These are phyloP conservation scores for Gynochthodes officinalis DNA, from an alignment of 257 asterid genomes.

Conservation along the genomic window DNA sequence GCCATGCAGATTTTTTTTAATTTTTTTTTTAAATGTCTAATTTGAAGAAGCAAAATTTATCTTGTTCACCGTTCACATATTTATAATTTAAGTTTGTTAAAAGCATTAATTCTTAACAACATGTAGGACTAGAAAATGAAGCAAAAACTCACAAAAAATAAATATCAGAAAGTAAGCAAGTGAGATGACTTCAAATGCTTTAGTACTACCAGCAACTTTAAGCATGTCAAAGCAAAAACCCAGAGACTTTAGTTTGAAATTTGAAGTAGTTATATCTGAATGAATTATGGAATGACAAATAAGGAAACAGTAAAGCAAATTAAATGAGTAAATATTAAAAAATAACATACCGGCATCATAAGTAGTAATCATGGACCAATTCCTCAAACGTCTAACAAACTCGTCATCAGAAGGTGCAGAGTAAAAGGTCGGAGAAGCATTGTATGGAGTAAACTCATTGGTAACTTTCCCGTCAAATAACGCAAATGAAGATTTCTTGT, in stretches of 20 bases:
- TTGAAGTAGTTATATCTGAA: neutral
- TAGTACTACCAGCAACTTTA: neutral
- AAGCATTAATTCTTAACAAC: neutral
- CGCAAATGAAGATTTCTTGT: conserved; percentile 13
- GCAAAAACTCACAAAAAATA: neutral
- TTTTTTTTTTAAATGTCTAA: neutral
- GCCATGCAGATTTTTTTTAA: too few species aligned
- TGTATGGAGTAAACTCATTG: conserved; percentile 7
- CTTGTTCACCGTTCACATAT: neutral
- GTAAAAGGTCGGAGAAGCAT: conserved; percentile 6
- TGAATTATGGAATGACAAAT: neutral
- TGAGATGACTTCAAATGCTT: neutral
- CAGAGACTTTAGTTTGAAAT: neutral
- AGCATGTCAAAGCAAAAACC: neutral
- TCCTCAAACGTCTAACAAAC: conserved; percentile 13
- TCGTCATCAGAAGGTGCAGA: neutral
- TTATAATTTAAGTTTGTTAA: neutral
- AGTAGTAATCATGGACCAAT: conserved; percentile 5
- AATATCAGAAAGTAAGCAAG: neutral
- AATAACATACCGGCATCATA: conserved; percentile 15
- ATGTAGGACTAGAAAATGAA: neutral
- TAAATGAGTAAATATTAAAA: neutral
- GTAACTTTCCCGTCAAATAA: conserved; percentile 11
- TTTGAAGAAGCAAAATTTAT: neutral
- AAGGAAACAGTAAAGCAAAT: too few species aligned